A percentile compares a stretch with the other conserved stretches of the same genome.
phyloP scores from a whole-genome alignment of 352 stramenopile genomes.

The Globisporangium nunn region DNA sequence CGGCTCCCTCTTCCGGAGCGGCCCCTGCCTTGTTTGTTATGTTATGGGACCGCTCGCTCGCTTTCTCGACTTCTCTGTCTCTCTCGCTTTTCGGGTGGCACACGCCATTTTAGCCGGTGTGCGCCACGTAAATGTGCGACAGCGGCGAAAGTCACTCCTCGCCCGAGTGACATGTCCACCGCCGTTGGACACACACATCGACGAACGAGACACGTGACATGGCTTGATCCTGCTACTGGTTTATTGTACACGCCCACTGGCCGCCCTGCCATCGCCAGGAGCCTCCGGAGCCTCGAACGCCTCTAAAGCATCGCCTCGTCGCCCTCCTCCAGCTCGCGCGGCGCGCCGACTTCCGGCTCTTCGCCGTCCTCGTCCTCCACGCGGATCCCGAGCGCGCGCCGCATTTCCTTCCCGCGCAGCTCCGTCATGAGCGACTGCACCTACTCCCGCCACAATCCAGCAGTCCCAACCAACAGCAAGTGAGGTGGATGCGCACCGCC shows the following conservation, averaged over 20 bases:
- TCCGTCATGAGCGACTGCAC: constrained; percentile 59
- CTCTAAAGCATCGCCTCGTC: constrained; percentile 39
- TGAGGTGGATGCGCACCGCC: too few species aligned
- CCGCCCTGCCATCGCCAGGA: not conserved
- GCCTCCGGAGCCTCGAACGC: not conserved
- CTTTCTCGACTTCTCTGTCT: not conserved
- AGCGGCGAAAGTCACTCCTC: not conserved
- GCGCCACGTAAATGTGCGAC: not conserved
- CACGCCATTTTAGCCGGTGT: not conserved
- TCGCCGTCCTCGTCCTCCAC: constrained; percentile 11
- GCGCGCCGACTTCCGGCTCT: constrained; percentile 2
- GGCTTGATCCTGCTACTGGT: not conserved
- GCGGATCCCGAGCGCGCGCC: constrained; percentile 18
- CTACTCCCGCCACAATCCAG: constrained; percentile 6
- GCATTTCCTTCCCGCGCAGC: constrained; percentile 45
- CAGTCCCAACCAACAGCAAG: not conserved
- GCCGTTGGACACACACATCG: too few species aligned
- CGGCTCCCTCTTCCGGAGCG: not conserved
- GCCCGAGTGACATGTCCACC: not conserved
- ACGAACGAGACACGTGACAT: too few species aligned
- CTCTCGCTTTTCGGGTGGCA: not conserved
- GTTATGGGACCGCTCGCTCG: not conserved
- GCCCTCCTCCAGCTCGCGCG: constrained; percentile 11
- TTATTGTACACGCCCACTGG: constrained; percentile 6
- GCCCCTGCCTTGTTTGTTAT: not conserved